These are phyloP conservation scores for Fusarium fracticaudum DNA, from an alignment of 2,329 filamentous ascomycete species.

Conservation along the genomic window DNA sequence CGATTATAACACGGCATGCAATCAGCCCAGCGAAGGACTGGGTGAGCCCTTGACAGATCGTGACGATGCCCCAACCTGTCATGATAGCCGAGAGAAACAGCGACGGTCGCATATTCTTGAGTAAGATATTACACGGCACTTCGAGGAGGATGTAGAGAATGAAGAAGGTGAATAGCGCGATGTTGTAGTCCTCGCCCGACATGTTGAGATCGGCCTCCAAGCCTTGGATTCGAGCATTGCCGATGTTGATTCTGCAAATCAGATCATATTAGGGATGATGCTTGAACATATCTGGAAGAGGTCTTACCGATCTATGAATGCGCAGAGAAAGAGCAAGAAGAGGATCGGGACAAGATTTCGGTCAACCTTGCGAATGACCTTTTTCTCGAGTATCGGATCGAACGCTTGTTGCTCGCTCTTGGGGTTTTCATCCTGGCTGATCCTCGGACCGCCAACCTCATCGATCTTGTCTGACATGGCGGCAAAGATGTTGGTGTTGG, in stretches of 20 bases:
- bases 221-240: not conserved
- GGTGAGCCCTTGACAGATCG: not conserved
- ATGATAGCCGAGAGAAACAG: not conserved
- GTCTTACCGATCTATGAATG: not conserved
- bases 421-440: not conserved
- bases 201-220: not conserved
- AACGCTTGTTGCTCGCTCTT: not conserved
- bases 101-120: not conserved
- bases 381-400: not conserved
- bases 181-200: not conserved
- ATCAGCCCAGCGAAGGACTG: not conserved
- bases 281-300: accelerated
- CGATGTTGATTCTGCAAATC: not conserved
- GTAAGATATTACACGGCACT: not conserved
- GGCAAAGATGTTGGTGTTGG: not conserved
- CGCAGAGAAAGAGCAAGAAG: not conserved
- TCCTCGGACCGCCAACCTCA: not conserved
- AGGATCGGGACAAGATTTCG: not conserved
- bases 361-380: not conserved
- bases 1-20: not conserved
- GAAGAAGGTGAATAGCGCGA: not conserved
- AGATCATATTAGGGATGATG: not conserved
- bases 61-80: not conserved
- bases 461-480: not conserved
- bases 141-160: not conserved